A percentile compares a stretch with the other conserved stretches of the same genome.
These are phyloP conservation scores for Lentinula boryana DNA, from an alignment of 768 basidiomycete species.

Conservation along the genomic window DNA sequence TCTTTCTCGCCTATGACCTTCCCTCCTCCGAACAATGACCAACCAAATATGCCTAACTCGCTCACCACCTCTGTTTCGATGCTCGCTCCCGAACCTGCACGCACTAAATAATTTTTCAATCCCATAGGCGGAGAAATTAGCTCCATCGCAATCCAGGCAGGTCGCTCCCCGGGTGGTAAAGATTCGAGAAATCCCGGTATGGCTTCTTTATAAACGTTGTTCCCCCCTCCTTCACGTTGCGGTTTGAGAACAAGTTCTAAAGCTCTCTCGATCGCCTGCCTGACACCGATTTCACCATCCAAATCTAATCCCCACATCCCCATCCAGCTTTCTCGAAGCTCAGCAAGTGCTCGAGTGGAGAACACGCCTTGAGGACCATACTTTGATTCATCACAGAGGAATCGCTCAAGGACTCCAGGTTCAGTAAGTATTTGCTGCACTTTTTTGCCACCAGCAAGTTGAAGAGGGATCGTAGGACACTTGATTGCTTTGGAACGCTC, in stretches of 20 bases:
- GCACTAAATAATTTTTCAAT: slow-evolving; percentile 68
- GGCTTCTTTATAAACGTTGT: slow-evolving; percentile 84
- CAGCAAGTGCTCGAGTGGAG: slow-evolving; percentile 34
- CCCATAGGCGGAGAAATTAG: slow-evolving; percentile 76
- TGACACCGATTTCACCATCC: slow-evolving; percentile 36
- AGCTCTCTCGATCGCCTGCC: slow-evolving; percentile 44
- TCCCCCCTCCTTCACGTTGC: slow-evolving; percentile 97
- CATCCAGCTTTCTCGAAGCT: slow-evolving; percentile 76
- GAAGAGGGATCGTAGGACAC: slow-evolving; percentile 85
- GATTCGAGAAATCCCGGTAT: slow-evolving; percentile 73
- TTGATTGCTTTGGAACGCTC: slow-evolving; percentile 87
- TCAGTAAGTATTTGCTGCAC: slow-evolving; percentile 84
- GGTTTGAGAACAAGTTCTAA: slow-evolving; percentile 83
- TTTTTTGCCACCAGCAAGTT: slow-evolving; percentile 96
- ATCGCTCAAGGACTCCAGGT: slow-evolving; percentile 67
- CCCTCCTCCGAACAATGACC: slow-evolving; percentile 65
- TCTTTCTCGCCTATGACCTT: slow-evolving; percentile 50
- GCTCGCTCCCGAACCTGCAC: slow-evolving; percentile 52
- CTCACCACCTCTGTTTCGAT: slow-evolving; percentile 70
- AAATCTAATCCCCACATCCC: slow-evolving; percentile 81
- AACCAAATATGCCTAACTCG: slow-evolving; percentile 92
- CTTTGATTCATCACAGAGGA: slow-evolving; percentile 42
- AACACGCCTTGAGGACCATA: slow-evolving; percentile 26
- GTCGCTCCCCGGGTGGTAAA: slow-evolving; percentile 54
- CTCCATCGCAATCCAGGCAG: slow-evolving; percentile 96